These are phyloP conservation scores for Penicillium sp. DNA, from an alignment of 2,329 filamentous ascomycete species.

Conservation along the genomic window DNA sequence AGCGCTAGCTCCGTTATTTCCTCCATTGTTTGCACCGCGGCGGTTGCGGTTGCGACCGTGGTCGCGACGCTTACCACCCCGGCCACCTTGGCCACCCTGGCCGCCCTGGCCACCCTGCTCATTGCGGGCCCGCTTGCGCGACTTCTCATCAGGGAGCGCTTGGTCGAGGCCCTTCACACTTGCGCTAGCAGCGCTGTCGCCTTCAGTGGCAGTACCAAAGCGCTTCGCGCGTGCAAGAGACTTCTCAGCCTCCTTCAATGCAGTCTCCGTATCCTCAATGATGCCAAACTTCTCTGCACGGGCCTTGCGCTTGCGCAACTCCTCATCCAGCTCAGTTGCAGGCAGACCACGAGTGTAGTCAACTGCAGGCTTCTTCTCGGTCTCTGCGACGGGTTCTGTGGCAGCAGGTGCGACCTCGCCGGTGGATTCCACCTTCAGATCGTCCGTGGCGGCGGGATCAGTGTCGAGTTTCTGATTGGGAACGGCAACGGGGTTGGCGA, in stretches of 20 bases:
- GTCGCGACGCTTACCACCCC: conserved; percentile 45
- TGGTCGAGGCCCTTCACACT: conserved; percentile 48
- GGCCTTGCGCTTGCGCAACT: conserved; percentile 50
- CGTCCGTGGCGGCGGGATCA: conserved; percentile 40
- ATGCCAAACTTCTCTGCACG: conserved; percentile 52
- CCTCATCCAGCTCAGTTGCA: conserved; percentile 46
- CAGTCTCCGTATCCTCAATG: conserved; percentile 40
- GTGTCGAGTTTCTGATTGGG: conserved; percentile 41
- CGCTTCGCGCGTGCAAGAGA: conserved; percentile 49
- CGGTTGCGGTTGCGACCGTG: conserved; percentile 25
- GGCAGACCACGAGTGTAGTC: conserved; percentile 46
- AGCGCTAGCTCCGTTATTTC: conserved; percentile 4
- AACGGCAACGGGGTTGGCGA: conserved; percentile 40
- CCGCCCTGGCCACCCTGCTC: conserved; percentile 39
- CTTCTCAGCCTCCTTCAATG: conserved; percentile 45
- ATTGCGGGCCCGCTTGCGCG: conserved; percentile 44
- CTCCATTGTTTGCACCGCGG: conserved; percentile 12
- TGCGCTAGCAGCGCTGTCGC: conserved; percentile 14
- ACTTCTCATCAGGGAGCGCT: conserved; percentile 44
- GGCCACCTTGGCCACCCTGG: conserved; percentile 36
- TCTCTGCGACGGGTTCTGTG: conserved; percentile 18
- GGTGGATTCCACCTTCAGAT: conserved; percentile 38
- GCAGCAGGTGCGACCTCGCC: conserved; percentile 21
- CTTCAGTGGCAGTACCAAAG: conserved; percentile 39
- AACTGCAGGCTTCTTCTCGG: conserved; percentile 35